Evolutionary conservation across 2,329 filamentous ascomycete species (phyloP).

Genomic region (Verticillium klebahnii): DNA sequence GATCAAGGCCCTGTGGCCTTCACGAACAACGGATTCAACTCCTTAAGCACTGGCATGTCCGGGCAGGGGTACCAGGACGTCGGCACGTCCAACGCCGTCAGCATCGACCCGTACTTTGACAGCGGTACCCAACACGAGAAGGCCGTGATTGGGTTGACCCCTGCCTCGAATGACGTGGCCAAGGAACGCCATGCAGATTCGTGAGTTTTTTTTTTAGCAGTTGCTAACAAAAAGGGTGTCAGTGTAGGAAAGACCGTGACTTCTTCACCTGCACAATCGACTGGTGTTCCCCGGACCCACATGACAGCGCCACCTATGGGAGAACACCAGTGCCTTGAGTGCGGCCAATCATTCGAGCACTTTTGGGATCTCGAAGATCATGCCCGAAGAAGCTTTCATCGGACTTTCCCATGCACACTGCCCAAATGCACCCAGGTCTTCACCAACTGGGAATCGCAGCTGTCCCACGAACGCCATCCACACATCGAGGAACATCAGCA

Average conservation of each 20-base stretch:
- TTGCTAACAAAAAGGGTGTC: conserved; percentile 27
- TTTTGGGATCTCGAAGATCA: rapidly evolving
- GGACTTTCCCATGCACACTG: background rate
- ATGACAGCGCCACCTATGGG: too few relatives aligned
- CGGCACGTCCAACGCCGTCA: background rate
- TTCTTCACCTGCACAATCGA: too few relatives aligned
- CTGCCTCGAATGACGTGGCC: background rate
- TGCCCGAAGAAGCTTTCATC: background rate
- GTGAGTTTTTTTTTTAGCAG: conserved; percentile 23
- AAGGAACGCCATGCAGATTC: conserved; percentile 6
- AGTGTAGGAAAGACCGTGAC: too few relatives aligned
- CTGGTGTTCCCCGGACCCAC: too few relatives aligned
- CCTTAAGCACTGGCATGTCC: too few relatives aligned
- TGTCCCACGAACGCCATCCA: background rate
- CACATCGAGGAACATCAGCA: background rate
- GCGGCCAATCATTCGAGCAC: background rate
- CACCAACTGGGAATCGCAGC: background rate
- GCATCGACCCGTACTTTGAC: background rate
- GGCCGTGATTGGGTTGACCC: conserved; percentile 10
- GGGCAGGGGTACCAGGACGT: background rate
- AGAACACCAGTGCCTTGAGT: background rate
- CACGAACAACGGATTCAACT: too few relatives aligned
- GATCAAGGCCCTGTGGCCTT: too few relatives aligned
- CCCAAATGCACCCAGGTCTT: background rate
- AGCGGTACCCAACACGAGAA: too few relatives aligned